Conservation (phyloP, 805 yeast genomes). For the Saccharomyces kudriavzevii region DNA sequence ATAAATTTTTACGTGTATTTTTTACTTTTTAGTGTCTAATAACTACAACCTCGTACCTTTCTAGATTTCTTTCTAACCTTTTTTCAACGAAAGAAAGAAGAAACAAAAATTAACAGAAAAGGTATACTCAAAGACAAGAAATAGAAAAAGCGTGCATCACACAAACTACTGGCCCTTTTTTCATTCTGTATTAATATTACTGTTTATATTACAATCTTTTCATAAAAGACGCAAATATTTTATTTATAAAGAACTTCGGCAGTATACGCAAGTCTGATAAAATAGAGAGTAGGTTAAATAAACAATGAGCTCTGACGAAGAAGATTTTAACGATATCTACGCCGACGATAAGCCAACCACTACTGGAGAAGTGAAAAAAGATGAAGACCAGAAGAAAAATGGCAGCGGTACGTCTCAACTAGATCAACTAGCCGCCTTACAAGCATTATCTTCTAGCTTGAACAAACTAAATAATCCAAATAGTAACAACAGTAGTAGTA, state of each 20-base stretch:
- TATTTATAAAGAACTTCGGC: background rate
- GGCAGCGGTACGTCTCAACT: constrained; percentile 7
- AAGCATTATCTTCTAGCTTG: constrained; percentile 29
- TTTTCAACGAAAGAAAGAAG: background rate
- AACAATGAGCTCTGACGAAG: constrained; percentile 74
- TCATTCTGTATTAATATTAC: background rate
- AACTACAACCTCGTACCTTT: background rate
- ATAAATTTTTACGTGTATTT: background rate
- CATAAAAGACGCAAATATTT: background rate
- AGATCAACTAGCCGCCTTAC: constrained; percentile 31
- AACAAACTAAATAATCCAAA: constrained; percentile 19
- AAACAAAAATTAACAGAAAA: background rate
- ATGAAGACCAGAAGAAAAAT: background rate
- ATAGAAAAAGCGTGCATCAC: background rate
- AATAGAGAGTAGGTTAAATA: background rate
- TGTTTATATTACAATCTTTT: background rate
- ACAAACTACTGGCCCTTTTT: background rate
- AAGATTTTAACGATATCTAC: constrained; percentile 92
- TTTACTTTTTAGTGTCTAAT: background rate
- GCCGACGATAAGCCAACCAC: constrained; percentile 26
- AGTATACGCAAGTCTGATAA: background rate
- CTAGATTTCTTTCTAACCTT: background rate
- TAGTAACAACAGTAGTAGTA: constrained; percentile 9
- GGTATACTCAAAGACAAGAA: background rate
- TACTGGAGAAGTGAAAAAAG: constrained; percentile 1